Evolutionary conservation across 352 stramenopile genomes (phyloP).

Genomic region (Phytopythium boreale): DNA sequence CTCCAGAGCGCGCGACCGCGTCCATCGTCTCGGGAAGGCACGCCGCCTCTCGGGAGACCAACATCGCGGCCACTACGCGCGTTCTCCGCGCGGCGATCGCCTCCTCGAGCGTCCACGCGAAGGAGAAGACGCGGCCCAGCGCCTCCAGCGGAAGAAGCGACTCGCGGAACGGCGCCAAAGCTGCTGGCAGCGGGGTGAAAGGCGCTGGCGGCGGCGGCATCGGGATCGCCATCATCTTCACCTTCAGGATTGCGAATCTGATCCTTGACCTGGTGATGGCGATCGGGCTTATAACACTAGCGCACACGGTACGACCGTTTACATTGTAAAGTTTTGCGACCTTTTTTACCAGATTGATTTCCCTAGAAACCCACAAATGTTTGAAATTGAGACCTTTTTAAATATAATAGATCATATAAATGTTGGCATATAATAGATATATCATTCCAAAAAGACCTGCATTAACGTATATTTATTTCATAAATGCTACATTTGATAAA

Average conservation of each 20-base stretch:
- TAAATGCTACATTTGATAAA: background rate
- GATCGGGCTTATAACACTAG: background rate
- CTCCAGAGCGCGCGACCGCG: constrained; percentile 23
- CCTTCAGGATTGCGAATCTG: background rate
- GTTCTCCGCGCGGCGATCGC: constrained; percentile 23
- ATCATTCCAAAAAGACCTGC: too few species aligned
- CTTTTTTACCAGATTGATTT: background rate
- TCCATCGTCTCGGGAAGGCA: constrained; percentile 31
- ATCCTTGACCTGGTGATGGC: background rate
- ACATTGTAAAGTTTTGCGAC: background rate
- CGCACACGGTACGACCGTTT: constrained; percentile 1
- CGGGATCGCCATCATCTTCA: background rate
- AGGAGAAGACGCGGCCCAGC: constrained; percentile 39
- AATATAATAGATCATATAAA: background rate
- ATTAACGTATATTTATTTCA: background rate
- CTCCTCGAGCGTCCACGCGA: constrained; percentile 33
- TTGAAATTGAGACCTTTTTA: background rate
- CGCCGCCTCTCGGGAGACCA: constrained; percentile 25
- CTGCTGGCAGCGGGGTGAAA: background rate
- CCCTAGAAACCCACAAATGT: background rate
- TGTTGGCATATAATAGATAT: too few species aligned
- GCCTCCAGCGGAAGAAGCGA: constrained; percentile 40
- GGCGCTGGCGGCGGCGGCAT: background rate
- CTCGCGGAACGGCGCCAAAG: constrained; percentile 15
- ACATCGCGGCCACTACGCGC: constrained; percentile 35